Conservation (phyloP, 257 asterid genomes). For the Leptodermis oblonga region DNA sequence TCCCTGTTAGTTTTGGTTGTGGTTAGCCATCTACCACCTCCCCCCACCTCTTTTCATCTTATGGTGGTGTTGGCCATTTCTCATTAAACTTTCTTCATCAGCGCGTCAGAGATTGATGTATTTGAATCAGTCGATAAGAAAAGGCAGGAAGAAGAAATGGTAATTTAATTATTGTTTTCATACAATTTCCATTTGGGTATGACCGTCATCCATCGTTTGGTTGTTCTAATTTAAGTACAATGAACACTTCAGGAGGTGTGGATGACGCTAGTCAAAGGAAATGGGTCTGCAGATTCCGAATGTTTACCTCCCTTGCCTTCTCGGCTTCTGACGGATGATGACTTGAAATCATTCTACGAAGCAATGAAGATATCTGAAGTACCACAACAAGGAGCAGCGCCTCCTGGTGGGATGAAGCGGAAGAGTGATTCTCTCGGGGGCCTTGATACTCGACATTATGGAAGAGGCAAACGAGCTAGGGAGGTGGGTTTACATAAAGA, state of each 20-base stretch:
- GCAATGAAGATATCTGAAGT: conserved; percentile 77
- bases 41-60: background rate
- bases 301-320: conserved; percentile 71
- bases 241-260: conserved; percentile 54
- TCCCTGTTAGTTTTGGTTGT: background rate
- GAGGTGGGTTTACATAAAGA: conserved; percentile 53
- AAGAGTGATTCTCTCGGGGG: conserved; percentile 77
- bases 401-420: conserved; percentile 65
- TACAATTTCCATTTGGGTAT: conserved; percentile 10
- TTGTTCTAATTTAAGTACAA: conserved; percentile 13
- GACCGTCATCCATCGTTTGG: background rate
- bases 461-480: conserved; percentile 98
- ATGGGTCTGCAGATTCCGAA: conserved; percentile 44
- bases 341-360: conserved; percentile 72
- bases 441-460: conserved; percentile 91
- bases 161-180: conserved; percentile 28
- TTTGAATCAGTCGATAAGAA: conserved; percentile 83
- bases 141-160: conserved; percentile 84
- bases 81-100: conserved; percentile 26
- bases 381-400: conserved; percentile 37
- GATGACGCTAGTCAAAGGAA: conserved; percentile 50
- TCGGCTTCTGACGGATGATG: conserved; percentile 78
- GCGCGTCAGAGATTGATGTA: conserved; percentile 91
- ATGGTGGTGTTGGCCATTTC: conserved; percentile 8
- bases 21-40: background rate